Base-by-base conservation (phyloP, 2,329 filamentous ascomycete species). In the Fusarium marasasianum region DNA sequence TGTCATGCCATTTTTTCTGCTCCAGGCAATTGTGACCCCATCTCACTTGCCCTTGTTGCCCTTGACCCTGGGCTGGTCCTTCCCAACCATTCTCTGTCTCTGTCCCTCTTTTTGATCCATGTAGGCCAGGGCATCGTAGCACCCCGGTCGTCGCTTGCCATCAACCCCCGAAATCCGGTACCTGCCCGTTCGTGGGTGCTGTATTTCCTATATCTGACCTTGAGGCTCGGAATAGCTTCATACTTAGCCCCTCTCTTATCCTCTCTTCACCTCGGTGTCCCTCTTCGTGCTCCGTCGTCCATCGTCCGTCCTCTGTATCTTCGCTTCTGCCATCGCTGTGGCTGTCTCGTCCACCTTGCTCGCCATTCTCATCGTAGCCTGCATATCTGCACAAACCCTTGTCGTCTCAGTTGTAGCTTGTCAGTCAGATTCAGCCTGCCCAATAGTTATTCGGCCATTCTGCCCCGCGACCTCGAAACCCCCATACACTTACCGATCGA, bases 1-100 rank as follows among this genome's bases (percentile, higher is more conserved):
- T 76, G 79, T 81, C 80, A 81, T 81, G 80, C 80, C 80, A 81
- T 80, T 81, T 81, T 71, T 62, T 54, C 45, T 69, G 43, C 66
- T 60, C 53, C 58, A 74, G 76, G 51, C 68, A 73, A 76, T 73
- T 72, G 66, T 74, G 72, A 74, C 72, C 71, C 72, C 62, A 75
- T 75, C 65, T 63, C 58, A 66, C 74, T 64, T 70, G 64, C 74
- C 58, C 62, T 66, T 64, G 61, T 43, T 73, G 53, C 58, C 56
- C 64, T 65, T 56, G 50, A 56, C 53, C 59, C 63, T 69, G 67
- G 60, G 63, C 57, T 63, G 59, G 64, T 65, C 48, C 53, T 69
- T 72, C 61, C 43, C 59, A 66, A 66, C 63, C 50, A 61, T 69
- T 63, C 44, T 41, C 35, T 71, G 48, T 57, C 65, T 56, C 40